These are phyloP conservation scores for Parasarocladium wereldwijsianum DNA, from an alignment of 2,329 filamentous ascomycete genomes.

Conservation along the genomic window DNA sequence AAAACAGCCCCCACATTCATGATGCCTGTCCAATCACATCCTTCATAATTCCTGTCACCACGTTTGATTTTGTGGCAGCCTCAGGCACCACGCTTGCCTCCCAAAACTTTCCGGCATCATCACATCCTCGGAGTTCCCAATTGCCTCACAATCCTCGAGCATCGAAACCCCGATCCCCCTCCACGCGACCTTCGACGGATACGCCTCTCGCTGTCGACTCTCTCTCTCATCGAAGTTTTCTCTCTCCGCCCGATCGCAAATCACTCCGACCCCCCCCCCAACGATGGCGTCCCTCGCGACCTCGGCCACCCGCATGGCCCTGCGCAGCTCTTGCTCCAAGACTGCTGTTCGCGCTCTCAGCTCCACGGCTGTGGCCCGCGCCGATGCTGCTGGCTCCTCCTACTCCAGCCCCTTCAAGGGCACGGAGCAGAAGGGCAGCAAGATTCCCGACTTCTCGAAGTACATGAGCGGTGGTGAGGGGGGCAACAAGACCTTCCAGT, in stretches of 20 bases:
- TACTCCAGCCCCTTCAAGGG: constrained; percentile 53
- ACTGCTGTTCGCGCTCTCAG: constrained; percentile 38
- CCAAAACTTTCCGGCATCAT: constrained; percentile 27
- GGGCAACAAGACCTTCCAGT: constrained; percentile 78
- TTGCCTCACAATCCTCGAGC: constrained; percentile 1
- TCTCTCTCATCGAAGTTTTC: constrained; percentile 10
- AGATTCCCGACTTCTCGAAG: constrained; percentile 79
- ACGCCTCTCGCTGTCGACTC: neutral
- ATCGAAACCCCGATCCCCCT: constrained; percentile 1
- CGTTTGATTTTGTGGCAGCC: constrained; percentile 18
- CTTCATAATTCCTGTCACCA: constrained; percentile 29
- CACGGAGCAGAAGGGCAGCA: constrained; percentile 40
- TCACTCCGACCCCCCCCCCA: constrained; percentile 9
- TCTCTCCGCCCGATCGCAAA: constrained; percentile 10
- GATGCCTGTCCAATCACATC: constrained; percentile 26
- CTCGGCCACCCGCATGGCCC: constrained; percentile 52
- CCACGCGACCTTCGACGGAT: neutral
- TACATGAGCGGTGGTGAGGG: constrained; percentile 59
- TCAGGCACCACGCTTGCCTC: constrained; percentile 24
- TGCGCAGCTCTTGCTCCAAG: constrained; percentile 41
- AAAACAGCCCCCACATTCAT: constrained; percentile 11
- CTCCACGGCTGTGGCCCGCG: constrained; percentile 32
- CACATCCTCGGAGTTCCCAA: constrained; percentile 10
- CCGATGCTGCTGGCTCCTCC: constrained; percentile 27
- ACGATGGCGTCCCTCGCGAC: constrained; percentile 55